Evolutionary conservation across 139 green algal species (phyloP), one percentile per base, ranked within the genome.

Genomic region (Tetradesmus obliquus): DNA sequence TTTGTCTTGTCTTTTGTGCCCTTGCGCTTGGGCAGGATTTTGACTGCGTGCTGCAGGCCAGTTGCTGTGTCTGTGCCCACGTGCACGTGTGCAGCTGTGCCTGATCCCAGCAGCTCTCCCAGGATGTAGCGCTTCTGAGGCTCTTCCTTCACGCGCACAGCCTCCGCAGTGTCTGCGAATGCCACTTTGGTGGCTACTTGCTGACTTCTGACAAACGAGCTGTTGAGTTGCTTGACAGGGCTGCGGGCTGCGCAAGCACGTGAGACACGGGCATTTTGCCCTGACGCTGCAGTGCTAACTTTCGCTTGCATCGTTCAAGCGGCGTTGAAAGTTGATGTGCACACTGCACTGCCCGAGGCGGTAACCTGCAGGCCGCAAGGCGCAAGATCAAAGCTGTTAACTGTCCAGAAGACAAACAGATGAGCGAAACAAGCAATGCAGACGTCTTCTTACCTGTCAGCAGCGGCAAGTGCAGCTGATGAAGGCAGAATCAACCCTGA

Each of bases 1-100:
- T 51, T 53, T 19, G 88, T 91, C 76, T 66, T 91, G 76, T 91
- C 79, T 19, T 79, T 86, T 45, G 8, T 69, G 32, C 76, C 76
- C 32, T 87, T 86, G 24, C 57, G 55, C 88, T 91, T 91, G 24
- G 79, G 79, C 88, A 91, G 57, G 76, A 86, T 53, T 84, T 91
- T 91, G 88, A 91, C 88, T 71, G 88, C 88, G 9, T 79, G 15
- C 76, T 91, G 88, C 79, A 62, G 12, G 9, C 79, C 76, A 32
- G 54, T 87, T 15, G 57, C 55, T 20, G 55, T 54, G 76, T 84
- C 76, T 24, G 88, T 91, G 24, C 76, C 88, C 15, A 87, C 76
- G 24, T 87, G 55, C 12, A 91, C 88, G 2, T 91, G 55, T 2
- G 55, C 88, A 60, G 76, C 76, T 53, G 88, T 91, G 32, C 88